Evolutionary conservation across 2,329 filamentous ascomycete genomes (phyloP).

Genomic region (Claviceps paspali): DNA sequence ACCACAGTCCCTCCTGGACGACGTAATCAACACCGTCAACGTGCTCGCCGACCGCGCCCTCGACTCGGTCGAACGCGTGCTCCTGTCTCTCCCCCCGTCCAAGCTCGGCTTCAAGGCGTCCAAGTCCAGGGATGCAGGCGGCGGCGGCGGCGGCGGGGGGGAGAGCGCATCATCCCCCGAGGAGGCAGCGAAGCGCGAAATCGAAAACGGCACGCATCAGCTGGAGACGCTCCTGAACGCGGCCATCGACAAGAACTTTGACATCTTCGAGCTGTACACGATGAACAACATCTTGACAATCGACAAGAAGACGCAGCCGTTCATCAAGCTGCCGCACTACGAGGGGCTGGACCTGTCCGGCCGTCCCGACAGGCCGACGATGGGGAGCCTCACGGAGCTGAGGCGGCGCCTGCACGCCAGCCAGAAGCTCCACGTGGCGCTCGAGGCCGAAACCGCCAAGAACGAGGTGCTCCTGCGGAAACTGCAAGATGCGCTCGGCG

Average conservation of each 20-base stretch:
- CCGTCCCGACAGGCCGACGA: constrained; percentile 30
- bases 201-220: constrained; percentile 78
- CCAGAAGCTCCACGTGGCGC: constrained; percentile 54
- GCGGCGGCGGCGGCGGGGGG: background rate
- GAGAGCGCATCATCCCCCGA: constrained; percentile 14
- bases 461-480: constrained; percentile 58
- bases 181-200: constrained; percentile 43
- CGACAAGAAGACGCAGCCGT: constrained; percentile 52
- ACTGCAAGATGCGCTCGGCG: constrained; percentile 33
- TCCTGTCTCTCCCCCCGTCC: constrained; percentile 57
- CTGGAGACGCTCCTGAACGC: constrained; percentile 69
- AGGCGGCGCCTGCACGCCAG: constrained; percentile 64
- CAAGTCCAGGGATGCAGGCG: constrained; percentile 6
- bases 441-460: constrained; percentile 53
- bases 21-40: constrained; percentile 95
- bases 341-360: constrained; percentile 42
- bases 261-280: constrained; percentile 79
- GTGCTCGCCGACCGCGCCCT: constrained; percentile 82
- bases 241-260: constrained; percentile 72
- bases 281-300: constrained; percentile 72
- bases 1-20: constrained; percentile 74
- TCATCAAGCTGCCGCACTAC: constrained; percentile 76
- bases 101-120: constrained; percentile 60
- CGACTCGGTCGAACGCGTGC: constrained; percentile 70
- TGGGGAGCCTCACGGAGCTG: constrained; percentile 55